Conservation (phyloP, 2,329 filamentous ascomycete species). For the Dactylellina parvicollis region DNA sequence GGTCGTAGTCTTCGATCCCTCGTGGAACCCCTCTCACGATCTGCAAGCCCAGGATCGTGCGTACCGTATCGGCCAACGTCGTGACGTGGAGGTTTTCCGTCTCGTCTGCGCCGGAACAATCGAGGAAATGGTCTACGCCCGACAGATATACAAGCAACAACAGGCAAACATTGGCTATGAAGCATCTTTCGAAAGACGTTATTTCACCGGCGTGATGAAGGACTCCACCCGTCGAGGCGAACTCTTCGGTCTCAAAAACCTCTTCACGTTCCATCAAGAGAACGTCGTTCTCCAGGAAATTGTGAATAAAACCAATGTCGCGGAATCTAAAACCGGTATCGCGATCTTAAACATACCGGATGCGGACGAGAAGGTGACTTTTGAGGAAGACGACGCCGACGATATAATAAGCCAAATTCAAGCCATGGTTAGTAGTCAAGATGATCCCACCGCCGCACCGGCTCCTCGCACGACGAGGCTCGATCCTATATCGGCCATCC, state of each 20-base stretch:
- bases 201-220: conserved; percentile 94
- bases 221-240: conserved; percentile 84
- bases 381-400: conserved; percentile 10
- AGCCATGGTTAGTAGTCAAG: conserved; percentile 41
- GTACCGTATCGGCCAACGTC: conserved; percentile 90
- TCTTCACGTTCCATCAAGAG: conserved; percentile 82
- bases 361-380: conserved; percentile 14
- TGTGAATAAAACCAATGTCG: conserved; percentile 97
- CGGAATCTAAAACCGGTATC: conserved; percentile 87
- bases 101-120: conserved; percentile 91
- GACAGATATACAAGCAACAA: conserved; percentile 98
- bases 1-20: conserved; percentile 94
- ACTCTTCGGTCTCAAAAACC: conserved; percentile 87
- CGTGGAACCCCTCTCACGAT: conserved; percentile 97
- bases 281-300: conserved; percentile 89
- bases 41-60: conserved; percentile 95
- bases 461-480: conserved; percentile 59
- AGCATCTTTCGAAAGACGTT: conserved; percentile 87
- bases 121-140: conserved; percentile 95
- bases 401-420: conserved; percentile 51
- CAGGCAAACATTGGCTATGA: conserved; percentile 98
- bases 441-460: background rate
- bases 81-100: conserved; percentile 95
- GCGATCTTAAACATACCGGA: conserved; percentile 67
- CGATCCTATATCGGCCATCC: conserved; percentile 87